Conservation (phyloP, 345 rosid genomes). For the Kandelia obovata region DNA sequence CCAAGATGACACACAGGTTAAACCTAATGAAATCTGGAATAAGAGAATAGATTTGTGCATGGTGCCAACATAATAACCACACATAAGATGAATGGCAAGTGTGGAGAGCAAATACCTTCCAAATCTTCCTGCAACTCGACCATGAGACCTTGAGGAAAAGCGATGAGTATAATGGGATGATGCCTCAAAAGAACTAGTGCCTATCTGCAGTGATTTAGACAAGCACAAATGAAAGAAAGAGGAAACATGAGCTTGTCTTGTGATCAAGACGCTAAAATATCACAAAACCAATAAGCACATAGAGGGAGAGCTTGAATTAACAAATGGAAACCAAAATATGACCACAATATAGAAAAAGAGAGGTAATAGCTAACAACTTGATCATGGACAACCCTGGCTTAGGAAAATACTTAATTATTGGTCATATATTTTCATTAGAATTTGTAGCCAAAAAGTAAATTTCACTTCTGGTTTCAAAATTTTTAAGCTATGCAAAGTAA, state of each 20-base stretch:
- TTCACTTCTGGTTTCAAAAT: background rate
- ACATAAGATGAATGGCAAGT: background rate
- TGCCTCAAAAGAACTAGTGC: slow-evolving; percentile 65
- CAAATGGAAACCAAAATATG: too few relatives aligned
- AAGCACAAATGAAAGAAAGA: slow-evolving; percentile 1
- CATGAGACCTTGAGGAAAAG: slow-evolving; percentile 80
- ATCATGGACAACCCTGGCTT: background rate
- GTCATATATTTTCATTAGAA: background rate
- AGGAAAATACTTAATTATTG: background rate
- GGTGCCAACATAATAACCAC: background rate
- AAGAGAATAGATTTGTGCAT: background rate
- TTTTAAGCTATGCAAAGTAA: background rate
- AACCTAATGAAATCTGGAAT: background rate
- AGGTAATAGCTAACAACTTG: background rate
- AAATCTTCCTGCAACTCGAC: slow-evolving; percentile 67
- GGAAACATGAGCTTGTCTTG: background rate
- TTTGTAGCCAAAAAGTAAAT: background rate
- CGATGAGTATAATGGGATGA: slow-evolving; percentile 70
- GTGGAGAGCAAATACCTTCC: slow-evolving; percentile 56
- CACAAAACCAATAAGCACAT: too few relatives aligned
- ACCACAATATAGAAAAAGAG: background rate
- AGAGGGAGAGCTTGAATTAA: too few relatives aligned
- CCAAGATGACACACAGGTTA: background rate
- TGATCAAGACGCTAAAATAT: background rate
- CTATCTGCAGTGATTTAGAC: slow-evolving; percentile 46